Evolutionary conservation across 768 basidiomycete species (phyloP), one percentile per base, ranked within the genome.

Genomic region (Leccinum fibrillosum): DNA sequence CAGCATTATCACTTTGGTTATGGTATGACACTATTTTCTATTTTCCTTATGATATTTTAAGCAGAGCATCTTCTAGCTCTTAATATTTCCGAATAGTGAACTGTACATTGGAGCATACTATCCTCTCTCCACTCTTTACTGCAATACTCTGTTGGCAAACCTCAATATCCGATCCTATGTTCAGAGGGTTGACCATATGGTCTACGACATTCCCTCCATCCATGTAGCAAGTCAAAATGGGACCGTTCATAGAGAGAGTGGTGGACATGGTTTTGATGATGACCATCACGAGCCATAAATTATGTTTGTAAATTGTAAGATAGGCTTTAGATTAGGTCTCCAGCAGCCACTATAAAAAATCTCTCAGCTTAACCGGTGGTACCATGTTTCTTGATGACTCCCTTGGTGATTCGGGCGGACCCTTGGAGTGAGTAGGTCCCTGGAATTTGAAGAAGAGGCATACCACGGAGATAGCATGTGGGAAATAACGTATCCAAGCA

Each of bases 361-460:
- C 4, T 25, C 25, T 25, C 25, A 25, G 25, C 25, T 28, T 28
- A 28, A 28, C 26, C 80, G 9, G 78, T 80, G 4, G 87, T 88
- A 0, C 88, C 88, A 57, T 94, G 79, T 65, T 80, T 82, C 68
- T 79, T 76, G 10, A 82, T 78, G 32, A 92, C 76, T 52, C 72
- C 72, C 62, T 84, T 76, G 21, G 87, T 84, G 13, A 86, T 77
- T 10, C 75, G 73, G 0, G 86, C 82, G 0, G 85, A 84, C 61
- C 89, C 88, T 2, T 75, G 68, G 21, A 92, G 73, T 2, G 85
- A 1, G 85, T 81, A 7, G 86, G 80, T 10, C 90, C 90, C 65
- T 92, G 90, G 71, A 96, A 85, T 70, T 94, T 92, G 81, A 96
- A 89, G 76, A 92, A 92, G 11, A 96, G 77, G 23, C 81, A 30